phyloP scores from a whole-genome alignment of 305 asterid genomes.

The Fraxinus dipetala region DNA sequence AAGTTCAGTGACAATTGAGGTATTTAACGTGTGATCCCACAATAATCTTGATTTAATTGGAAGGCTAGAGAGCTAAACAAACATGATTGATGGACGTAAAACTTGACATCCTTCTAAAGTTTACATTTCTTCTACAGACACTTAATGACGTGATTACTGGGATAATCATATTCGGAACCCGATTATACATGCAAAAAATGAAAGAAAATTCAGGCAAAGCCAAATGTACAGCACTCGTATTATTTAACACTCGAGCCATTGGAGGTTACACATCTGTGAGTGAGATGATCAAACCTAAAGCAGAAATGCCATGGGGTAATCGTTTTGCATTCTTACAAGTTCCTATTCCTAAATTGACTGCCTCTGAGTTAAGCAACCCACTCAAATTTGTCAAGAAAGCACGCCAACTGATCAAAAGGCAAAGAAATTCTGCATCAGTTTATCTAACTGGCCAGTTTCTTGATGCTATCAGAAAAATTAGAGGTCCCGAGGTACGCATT shows the following conservation, averaged over 20 bases:
- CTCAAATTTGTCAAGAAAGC: conserved; percentile 26
- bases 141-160: conserved; percentile 18
- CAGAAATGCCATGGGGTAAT: conserved; percentile 1
- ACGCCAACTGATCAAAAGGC: conserved; percentile 20
- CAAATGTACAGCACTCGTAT: conserved; percentile 19
- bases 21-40: not conserved
- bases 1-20: not conserved
- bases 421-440: conserved; percentile 23
- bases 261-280: not conserved
- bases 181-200: conserved; percentile 30
- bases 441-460: conserved; percentile 11
- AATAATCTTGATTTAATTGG: not conserved
- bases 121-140: conserved; percentile 17
- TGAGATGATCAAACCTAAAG: not conserved
- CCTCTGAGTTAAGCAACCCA: not conserved
- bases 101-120: not conserved
- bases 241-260: conserved; percentile 31
- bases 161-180: conserved; percentile 26
- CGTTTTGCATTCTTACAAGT: conserved; percentile 27
- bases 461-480: conserved; percentile 21
- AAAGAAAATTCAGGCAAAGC: conserved; percentile 15
- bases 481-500: conserved; percentile 32
- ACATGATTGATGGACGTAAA: not conserved
- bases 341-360: conserved; percentile 16
- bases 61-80: not conserved